Evolutionary conservation across 1,284 basidiomycete genomes (phyloP).

Genomic region (Tilletiopsis washingtonensis): DNA sequence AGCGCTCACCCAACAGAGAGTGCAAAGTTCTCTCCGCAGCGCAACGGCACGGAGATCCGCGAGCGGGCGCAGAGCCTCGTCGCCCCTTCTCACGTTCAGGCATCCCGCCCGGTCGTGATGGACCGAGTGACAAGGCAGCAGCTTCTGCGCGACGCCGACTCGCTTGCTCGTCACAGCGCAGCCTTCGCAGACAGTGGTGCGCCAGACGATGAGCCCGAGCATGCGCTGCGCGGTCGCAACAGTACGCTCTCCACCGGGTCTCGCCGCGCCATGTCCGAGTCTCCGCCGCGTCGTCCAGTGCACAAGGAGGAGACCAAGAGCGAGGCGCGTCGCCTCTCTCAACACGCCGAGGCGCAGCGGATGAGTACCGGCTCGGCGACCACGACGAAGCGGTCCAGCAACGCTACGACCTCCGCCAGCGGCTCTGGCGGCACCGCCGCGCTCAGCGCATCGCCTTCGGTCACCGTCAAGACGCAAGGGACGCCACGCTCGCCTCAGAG

Average conservation of each 20-base stretch:
- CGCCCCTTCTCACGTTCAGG: background rate
- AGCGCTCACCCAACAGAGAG: background rate
- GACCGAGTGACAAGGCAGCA: conserved; percentile 1
- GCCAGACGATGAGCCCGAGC: background rate
- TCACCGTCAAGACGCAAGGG: conserved; percentile 30
- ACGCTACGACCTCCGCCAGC: background rate
- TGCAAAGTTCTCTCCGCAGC: no score
- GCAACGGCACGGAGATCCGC: background rate
- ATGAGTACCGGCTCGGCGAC: no score
- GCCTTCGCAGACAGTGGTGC: background rate
- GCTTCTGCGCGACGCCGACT: conserved; percentile 7
- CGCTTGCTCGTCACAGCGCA: background rate
- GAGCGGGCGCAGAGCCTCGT: background rate
- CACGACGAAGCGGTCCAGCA: background rate
- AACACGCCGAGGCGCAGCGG: no score
- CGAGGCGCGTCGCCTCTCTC: no score
- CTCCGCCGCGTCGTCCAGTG: conserved; percentile 3
- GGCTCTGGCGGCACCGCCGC: background rate
- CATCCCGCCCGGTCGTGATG: background rate
- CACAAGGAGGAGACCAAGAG: no score
- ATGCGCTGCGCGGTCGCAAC: background rate
- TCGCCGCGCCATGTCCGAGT: conserved; percentile 1
- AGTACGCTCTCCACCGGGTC: conserved; percentile 4
- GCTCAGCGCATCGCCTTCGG: conserved; percentile 27
- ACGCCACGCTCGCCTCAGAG: conserved; percentile 23